These are phyloP conservation scores for Albifimbria verrucaria DNA, from an alignment of 2,329 filamentous ascomycete genomes.

Conservation along the genomic window DNA sequence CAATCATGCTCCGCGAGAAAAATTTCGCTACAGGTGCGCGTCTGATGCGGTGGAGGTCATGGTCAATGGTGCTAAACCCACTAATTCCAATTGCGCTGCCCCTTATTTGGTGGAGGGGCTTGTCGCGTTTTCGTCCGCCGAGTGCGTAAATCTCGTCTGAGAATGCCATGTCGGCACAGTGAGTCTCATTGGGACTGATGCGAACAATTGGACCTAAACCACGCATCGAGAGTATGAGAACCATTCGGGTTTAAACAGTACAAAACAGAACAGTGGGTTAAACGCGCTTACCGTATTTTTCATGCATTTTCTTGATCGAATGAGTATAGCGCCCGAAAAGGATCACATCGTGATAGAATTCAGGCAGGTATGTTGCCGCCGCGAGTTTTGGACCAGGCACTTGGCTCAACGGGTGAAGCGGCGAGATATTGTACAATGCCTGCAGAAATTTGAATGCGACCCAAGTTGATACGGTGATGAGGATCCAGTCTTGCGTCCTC, in stretches of 20 bases:
- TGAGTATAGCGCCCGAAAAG: slow-evolving; percentile 10
- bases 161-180: slow-evolving; percentile 7
- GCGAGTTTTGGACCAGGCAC: slow-evolving; percentile 9
- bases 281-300: slow-evolving; percentile 6
- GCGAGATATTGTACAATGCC: background rate
- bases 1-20: slow-evolving; percentile 5
- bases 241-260: background rate
- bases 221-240: background rate
- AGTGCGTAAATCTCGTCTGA: slow-evolving; percentile 5
- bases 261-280: background rate
- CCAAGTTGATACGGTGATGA: background rate
- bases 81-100: background rate
- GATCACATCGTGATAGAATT: slow-evolving; percentile 13
- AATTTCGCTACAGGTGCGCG: slow-evolving; percentile 7
- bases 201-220: slow-evolving; percentile 9
- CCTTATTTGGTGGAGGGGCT: background rate
- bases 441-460: background rate
- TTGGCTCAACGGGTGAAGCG: background rate
- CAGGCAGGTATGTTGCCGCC: slow-evolving; percentile 9
- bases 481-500: background rate
- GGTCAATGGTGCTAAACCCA: slow-evolving; percentile 6
- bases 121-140: background rate
- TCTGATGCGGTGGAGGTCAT: slow-evolving; percentile 8
- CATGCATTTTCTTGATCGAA: slow-evolving; percentile 7
- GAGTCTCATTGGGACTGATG: slow-evolving; percentile 8